Conservation (phyloP, 2,329 filamentous ascomycete species). For the Nigrospora osmanthi region DNA sequence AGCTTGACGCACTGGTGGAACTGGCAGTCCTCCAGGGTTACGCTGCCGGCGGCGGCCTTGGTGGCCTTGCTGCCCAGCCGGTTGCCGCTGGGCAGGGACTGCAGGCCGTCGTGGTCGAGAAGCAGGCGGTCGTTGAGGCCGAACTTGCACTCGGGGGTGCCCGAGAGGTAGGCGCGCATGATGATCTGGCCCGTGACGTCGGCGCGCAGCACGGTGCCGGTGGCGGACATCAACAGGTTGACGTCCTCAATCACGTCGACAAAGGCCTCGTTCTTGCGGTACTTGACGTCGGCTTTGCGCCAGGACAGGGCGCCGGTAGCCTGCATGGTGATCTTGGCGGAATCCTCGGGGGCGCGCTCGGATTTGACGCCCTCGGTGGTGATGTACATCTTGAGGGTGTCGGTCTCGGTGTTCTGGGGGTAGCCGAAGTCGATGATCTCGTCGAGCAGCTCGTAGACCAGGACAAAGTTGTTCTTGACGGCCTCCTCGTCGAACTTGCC, state of each 20-base stretch:
- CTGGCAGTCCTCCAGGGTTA: slow-evolving; percentile 95
- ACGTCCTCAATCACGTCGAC: slow-evolving; percentile 99
- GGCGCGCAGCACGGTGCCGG: slow-evolving; percentile 85
- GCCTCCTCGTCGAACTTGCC: slow-evolving; percentile 99
- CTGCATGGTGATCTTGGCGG: slow-evolving; percentile 98
- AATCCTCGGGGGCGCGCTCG: slow-evolving; percentile 78
- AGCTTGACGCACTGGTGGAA: slow-evolving; percentile 99
- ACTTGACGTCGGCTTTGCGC: slow-evolving; percentile 95
- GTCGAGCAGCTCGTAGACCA: slow-evolving; percentile 95
- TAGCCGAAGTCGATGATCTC: slow-evolving; percentile 99
- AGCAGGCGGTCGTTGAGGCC: slow-evolving; percentile 92
- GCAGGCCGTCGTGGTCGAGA: slow-evolving; percentile 67
- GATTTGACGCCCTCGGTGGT: slow-evolving; percentile 98
- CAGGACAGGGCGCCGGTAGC: slow-evolving; percentile 94
- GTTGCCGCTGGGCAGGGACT: slow-evolving; percentile 65
- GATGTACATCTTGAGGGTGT: slow-evolving; percentile 99
- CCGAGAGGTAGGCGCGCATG: slow-evolving; percentile 95
- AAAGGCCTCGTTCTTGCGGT: slow-evolving; percentile 98
- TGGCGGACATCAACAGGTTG: slow-evolving; percentile 98
- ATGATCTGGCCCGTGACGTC: slow-evolving; percentile 97
- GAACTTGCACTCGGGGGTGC: slow-evolving; percentile 98
- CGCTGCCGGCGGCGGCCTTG: slow-evolving; percentile 88
- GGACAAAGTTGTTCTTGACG: slow-evolving; percentile 99
- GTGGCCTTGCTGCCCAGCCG: slow-evolving; percentile 79
- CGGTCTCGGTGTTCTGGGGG: slow-evolving; percentile 96